Base-by-base conservation (phyloP, 2,329 filamentous ascomycete genomes). In the Septoria linicola region DNA sequence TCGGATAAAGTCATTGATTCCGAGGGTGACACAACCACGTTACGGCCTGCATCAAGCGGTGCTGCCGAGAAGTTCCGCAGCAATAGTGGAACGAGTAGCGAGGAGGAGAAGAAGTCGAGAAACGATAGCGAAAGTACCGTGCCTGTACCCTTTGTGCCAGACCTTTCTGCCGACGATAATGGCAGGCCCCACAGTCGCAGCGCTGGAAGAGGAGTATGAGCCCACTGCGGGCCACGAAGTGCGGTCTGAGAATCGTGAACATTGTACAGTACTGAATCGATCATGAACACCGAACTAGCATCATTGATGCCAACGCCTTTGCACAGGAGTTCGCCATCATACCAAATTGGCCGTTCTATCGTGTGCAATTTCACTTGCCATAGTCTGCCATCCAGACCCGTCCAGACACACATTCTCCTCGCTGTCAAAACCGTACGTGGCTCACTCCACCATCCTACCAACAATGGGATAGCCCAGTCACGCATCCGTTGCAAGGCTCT, bases 1-100 rank as follows among this genome's bases (percentile, higher is more conserved):
- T 56, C 51, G 8, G 59, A 64, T 23, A 60, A 64, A 21, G 58
- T 64, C 19, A 63, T 62, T 37, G 54, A 57, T 10, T 59, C 51
- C 4, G 59, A 64, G 25, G 61, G 63, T 8, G 63, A 61, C 19
- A 56, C 51, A 1, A 59, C 55, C 3, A 59, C 57, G 6, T 40
- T 62, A n/a, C 39, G 50, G n/a, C 46, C 47, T 6, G 50, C 21
- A 27, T 54, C 51, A 8, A 41, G 47, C 17, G 46, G 35, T n/a
- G 30, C 36, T 16, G 44, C 30, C 30, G 55, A 58, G 45, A 58
- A 58, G 45, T 4, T 39, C 17, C 20, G 32, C 19, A 52, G 51
- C 34, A 20, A 41, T 16, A 47, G 49, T 13, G 34, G 43, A 2
- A 32, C 25, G 19, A 34, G 49, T 30, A 41, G 49, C 20, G 43